Percentiles rank a stretch among this genome's conserved stretches.
phyloP scores from a whole-genome alignment of 2,329 filamentous ascomycete genomes.

The Colletotrichum paranaense region DNA sequence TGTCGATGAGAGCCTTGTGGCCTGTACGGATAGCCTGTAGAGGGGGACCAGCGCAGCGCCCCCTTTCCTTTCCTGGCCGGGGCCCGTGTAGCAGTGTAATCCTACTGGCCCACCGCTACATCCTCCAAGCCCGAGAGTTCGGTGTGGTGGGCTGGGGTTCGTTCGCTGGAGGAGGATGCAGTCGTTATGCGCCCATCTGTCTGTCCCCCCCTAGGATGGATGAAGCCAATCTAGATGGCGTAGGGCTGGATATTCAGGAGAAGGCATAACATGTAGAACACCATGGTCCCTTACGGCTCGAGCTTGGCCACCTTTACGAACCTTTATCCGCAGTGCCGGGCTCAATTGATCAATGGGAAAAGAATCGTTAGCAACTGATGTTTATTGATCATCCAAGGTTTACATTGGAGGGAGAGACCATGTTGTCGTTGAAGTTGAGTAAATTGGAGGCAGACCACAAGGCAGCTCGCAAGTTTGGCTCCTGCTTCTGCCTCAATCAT shows the following conservation, averaged over 20 bases:
- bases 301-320: neutral
- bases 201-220: neutral
- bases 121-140: slow-evolving; percentile 17
- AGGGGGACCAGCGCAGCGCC: neutral
- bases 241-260: slow-evolving; percentile 3
- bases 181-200: neutral
- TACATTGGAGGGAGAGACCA: neutral
- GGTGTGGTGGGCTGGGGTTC: neutral
- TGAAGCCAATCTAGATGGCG: slow-evolving; percentile 2
- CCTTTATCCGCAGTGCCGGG: neutral
- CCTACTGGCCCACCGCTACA: neutral
- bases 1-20: neutral
- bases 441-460: no score
- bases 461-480: neutral
- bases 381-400: neutral
- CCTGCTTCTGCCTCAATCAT: neutral
- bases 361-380: neutral
- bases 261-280: neutral
- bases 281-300: neutral
- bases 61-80: neutral
- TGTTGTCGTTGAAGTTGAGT: neutral
- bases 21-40: no score
- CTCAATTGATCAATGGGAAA: neutral
- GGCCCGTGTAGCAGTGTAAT: neutral
- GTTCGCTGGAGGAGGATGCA: neutral